Evolutionary conservation across 106 monocot genomes (phyloP).

Genomic region (Xerophyta viscosa): DNA sequence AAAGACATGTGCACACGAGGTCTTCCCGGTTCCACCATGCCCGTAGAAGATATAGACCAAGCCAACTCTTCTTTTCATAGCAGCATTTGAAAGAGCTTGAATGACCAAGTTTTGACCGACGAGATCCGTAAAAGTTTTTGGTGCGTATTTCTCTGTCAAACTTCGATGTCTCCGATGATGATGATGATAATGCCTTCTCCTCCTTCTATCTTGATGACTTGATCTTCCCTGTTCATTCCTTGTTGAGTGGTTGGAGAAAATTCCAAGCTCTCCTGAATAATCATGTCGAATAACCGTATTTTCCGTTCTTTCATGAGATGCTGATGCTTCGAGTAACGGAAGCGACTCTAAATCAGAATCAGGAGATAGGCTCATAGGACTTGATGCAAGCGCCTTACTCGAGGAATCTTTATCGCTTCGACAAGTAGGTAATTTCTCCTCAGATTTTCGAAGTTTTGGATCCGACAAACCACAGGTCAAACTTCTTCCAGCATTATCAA

Average conservation of each 20-base stretch:
- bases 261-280: slow-evolving; percentile 66
- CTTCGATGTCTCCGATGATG: slow-evolving; percentile 24
- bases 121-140: slow-evolving; percentile 55
- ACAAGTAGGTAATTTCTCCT: not conserved
- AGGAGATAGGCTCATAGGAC: slow-evolving; percentile 38
- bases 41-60: slow-evolving; percentile 61
- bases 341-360: slow-evolving; percentile 68
- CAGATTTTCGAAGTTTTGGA: slow-evolving; percentile 6
- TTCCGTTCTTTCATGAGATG: slow-evolving; percentile 32
- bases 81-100: slow-evolving; percentile 59
- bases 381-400: slow-evolving; percentile 17
- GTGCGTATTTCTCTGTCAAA: slow-evolving; percentile 55
- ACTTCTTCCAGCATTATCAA: slow-evolving; percentile 89
- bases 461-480: slow-evolving; percentile 70
- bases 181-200: slow-evolving; percentile 5
- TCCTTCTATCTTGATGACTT: slow-evolving; percentile 2
- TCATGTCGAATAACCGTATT: slow-evolving; percentile 20
- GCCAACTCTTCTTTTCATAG: slow-evolving; percentile 43
- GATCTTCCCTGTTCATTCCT: slow-evolving; percentile 18
- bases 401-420: slow-evolving; percentile 17
- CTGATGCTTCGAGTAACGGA: slow-evolving; percentile 61
- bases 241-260: slow-evolving; percentile 44
- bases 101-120: slow-evolving; percentile 68
- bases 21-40: slow-evolving; percentile 69
- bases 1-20: slow-evolving; percentile 60